A percentile compares a stretch with the other conserved stretches of the same genome.
Conservation (phyloP, 768 basidiomycete species). For the Macrolepiota albuminosa region DNA sequence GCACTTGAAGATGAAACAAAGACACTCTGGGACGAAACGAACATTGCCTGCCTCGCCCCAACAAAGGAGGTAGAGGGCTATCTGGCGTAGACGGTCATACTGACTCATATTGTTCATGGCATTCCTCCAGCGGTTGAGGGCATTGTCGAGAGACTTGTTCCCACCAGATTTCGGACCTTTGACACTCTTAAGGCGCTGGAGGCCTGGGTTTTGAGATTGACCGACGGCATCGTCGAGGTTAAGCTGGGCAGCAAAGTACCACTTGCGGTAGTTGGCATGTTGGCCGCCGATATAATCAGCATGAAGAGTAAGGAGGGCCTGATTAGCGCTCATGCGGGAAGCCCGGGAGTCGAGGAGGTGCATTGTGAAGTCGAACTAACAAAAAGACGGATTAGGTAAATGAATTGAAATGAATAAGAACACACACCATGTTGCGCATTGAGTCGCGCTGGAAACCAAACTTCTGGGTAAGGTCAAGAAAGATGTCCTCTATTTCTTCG, state of each 20-base stretch:
- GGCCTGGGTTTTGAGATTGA: conserved; percentile 87
- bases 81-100: conserved; percentile 94
- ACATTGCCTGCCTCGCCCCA: conserved; percentile 99
- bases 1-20: conserved; percentile 99
- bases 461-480: conserved; percentile 96
- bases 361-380: conserved; percentile 95
- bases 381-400: conserved; percentile 11
- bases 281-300: conserved; percentile 99
- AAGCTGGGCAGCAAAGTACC: conserved; percentile 99
- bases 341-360: conserved; percentile 95
- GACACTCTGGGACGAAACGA: conserved; percentile 91
- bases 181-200: conserved; percentile 83
- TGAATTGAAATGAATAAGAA: neutral
- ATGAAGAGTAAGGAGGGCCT: conserved; percentile 93
- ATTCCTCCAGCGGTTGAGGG: conserved; percentile 91
- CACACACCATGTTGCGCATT: conserved; percentile 84
- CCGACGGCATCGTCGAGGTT: conserved; percentile 99
- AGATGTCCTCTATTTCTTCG: conserved; percentile 98
- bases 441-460: conserved; percentile 97
- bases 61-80: conserved; percentile 92
- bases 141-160: conserved; percentile 85
- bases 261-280: conserved; percentile 98
- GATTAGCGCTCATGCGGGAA: conserved; percentile 96
- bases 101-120: conserved; percentile 99
- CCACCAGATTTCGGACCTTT: conserved; percentile 50